A percentile compares a stretch with the other conserved stretches of the same genome.
phyloP scores from a whole-genome alignment of 805 yeast species.

The Candida ortonii region DNA sequence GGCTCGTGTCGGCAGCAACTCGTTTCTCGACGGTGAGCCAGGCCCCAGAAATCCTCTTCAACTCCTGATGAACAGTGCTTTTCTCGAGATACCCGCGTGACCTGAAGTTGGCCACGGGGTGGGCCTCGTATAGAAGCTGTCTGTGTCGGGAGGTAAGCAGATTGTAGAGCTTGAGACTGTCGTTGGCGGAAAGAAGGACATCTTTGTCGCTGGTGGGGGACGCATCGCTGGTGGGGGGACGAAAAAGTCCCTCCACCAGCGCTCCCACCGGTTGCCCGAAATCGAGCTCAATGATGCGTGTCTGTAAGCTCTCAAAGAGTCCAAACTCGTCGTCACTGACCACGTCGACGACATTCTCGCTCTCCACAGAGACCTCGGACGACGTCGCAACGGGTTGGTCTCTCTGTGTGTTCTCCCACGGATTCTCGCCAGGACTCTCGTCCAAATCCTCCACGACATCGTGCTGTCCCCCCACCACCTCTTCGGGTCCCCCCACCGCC shows the following conservation, averaged over 20 bases:
- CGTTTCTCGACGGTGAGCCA: slow-evolving; percentile 32
- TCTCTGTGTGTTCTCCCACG: too few relatives aligned
- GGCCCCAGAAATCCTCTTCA: slow-evolving; percentile 14
- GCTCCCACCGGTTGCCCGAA: too few relatives aligned
- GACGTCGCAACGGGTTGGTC: too few relatives aligned
- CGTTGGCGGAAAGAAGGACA: slow-evolving; percentile 2
- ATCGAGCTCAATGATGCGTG: too few relatives aligned
- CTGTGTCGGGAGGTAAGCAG: slow-evolving; percentile 11
- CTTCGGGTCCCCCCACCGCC: too few relatives aligned
- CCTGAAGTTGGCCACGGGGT: slow-evolving; percentile 16
- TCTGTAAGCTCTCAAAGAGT: slow-evolving; percentile 20
- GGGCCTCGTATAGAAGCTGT: slow-evolving; percentile 1
- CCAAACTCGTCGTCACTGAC: slow-evolving; percentile 27
- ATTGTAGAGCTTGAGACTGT: slow-evolving; percentile 13
- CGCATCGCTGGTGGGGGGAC: too few relatives aligned
- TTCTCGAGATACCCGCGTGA: slow-evolving; percentile 19
- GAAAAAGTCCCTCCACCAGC: too few relatives aligned
- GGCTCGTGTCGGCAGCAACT: slow-evolving; percentile 12
- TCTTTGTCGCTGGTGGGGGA: slow-evolving; percentile 1
- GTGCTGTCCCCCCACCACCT: too few relatives aligned
- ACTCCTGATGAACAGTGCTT: slow-evolving; percentile 13
- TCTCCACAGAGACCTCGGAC: too few relatives aligned
- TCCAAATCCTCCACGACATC: too few relatives aligned
- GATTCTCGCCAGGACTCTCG: too few relatives aligned
- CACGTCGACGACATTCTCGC: slow-evolving; percentile 6